These are phyloP conservation scores for Vitis riparia DNA, from an alignment of 164 flowering plant genomes.

Conservation along the genomic window DNA sequence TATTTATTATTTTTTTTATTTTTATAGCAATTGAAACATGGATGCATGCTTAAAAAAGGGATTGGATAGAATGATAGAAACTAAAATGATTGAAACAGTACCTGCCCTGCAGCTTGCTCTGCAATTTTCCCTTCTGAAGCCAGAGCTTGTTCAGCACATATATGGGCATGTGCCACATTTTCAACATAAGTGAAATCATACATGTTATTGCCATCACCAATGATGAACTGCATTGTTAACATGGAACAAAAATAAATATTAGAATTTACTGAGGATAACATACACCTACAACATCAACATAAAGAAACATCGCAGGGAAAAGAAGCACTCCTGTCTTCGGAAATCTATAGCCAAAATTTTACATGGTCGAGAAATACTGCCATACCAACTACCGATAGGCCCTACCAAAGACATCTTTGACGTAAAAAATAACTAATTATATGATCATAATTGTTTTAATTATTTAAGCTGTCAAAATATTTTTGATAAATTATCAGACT, in stretches of 20 bases:
- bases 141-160: constrained; percentile 94
- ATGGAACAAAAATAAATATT: background rate
- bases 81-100: constrained; percentile 21
- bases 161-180: constrained; percentile 93
- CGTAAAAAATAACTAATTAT: background rate
- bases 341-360: background rate
- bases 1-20: too few relatives aligned
- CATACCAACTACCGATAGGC: background rate
- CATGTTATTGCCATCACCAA: constrained; percentile 90
- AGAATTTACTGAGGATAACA: background rate
- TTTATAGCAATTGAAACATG: too few relatives aligned
- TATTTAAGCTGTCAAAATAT: too few relatives aligned
- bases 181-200: constrained; percentile 94
- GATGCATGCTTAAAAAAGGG: background rate
- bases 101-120: constrained; percentile 92
- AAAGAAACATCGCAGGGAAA: background rate
- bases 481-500: background rate
- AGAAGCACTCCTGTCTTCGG: background rate
- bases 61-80: too few relatives aligned
- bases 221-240: constrained; percentile 64
- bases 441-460: background rate
- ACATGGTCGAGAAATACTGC: background rate
- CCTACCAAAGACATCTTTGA: background rate
- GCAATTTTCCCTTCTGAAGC: constrained; percentile 63
- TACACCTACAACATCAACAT: background rate